Evolutionary conservation across 2,329 filamentous ascomycete genomes (phyloP), one percentile per base, ranked within the genome.

Genomic region (Cladosporium sp.): DNA sequence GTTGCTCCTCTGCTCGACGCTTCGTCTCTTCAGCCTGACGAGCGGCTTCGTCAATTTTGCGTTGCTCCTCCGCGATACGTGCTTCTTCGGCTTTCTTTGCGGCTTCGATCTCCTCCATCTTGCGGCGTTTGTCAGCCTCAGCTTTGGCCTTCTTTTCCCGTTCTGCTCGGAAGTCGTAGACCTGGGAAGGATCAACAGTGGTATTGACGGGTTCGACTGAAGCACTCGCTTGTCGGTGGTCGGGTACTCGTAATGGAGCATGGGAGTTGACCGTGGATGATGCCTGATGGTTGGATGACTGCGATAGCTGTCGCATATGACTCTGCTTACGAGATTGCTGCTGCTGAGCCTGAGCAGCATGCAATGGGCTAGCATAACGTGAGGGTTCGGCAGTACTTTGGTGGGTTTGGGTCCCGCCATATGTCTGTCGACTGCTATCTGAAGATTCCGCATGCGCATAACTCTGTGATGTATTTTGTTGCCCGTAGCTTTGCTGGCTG

Each of bases 151-250:
- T 74, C 38, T 78, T 70, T 60, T 79, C 74, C 51, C 79, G 75
- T 60, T 80, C 76, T 3, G 77, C 77, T 69, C 77, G 81, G 2
- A 79, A 79, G 59, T 83, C 79, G 60, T 83, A 83, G 2, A 83
- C 78, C 49, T 80, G 77, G 47, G 73, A 80, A 2, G 81, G 81
- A 66, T 83, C 78, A 19, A 83, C 78, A 1, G 80, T 82, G 3
- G 68, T 74, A 15, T 49, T 49, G 19, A 71, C 62, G 54, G 74
- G 59, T 56, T 67, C 66, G 7, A 67, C 67, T 15, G 70, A 68
- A 12, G 61, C 63, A 58, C 65, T 68, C 30, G 63, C 54, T 50
- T 68, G 68, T 37, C 67, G 61, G 25, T 62, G 63, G 34, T 58
- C 49, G 20, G 37, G n/a, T 60, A 20, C 15, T 17, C 30, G 47